phyloP scores from a whole-genome alignment of 768 basidiomycete species.

The Tulasnella sp. region DNA sequence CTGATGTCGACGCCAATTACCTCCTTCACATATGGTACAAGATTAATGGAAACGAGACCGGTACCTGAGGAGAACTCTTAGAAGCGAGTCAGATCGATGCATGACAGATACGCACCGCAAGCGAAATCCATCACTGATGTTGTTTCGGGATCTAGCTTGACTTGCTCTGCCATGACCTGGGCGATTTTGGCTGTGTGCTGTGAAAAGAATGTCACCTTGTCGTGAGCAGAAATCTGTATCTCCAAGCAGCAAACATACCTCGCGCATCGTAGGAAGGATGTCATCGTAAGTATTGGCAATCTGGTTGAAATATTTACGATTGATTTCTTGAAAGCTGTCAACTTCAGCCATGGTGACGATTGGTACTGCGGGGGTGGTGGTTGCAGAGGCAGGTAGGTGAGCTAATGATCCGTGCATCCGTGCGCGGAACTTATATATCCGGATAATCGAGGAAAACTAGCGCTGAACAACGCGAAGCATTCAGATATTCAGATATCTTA shows the following conservation, averaged over 20 bases:
- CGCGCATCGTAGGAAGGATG: not conserved
- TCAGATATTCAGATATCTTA: no score
- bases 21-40: conserved; percentile 45
- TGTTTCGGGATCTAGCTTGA: conserved; percentile 39
- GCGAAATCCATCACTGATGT: conserved; percentile 62
- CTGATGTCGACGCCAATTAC: conserved; percentile 69
- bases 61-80: not conserved
- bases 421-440: no score
- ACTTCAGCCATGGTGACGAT: no score
- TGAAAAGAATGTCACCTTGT: conserved; percentile 15
- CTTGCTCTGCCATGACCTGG: conserved; percentile 25
- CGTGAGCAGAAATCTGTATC: not conserved
- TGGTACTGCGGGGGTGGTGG: no score
- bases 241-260: not conserved
- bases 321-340: conserved; percentile 23
- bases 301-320: conserved; percentile 32
- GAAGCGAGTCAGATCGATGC: not conserved
- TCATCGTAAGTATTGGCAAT: conserved; percentile 26
- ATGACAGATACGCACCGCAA: conserved; percentile 37
- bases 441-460: no score
- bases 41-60: conserved; percentile 52
- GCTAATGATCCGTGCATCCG: no score
- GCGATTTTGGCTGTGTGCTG: conserved; percentile 22
- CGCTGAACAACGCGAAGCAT: no score
- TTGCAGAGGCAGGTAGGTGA: no score